phyloP scores from a whole-genome alignment of 1,139 yeast genomes.

The Diutina scorzettiae region DNA sequence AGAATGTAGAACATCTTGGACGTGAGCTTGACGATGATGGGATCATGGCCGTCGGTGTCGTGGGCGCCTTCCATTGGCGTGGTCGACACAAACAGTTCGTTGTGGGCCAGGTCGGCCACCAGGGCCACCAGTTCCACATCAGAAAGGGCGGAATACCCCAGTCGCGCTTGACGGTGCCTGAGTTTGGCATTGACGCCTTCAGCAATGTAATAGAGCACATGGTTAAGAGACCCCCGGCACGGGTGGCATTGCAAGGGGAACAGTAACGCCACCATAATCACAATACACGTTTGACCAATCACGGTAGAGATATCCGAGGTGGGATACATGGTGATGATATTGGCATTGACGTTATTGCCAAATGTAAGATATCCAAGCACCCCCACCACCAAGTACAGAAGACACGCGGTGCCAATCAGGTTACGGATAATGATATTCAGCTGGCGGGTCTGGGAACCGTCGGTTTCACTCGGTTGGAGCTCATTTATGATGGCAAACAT shows the following conservation, averaged over 20 bases:
- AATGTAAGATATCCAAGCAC: conserved; percentile 77
- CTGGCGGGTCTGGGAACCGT: conserved; percentile 39
- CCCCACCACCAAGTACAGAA: conserved; percentile 62
- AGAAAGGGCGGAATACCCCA: conserved; percentile 9
- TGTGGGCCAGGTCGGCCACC: conserved; percentile 8
- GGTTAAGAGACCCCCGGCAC: conserved; percentile 61
- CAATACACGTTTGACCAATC: conserved; percentile 60
- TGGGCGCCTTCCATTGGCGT: conserved; percentile 41
- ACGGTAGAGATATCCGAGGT: conserved; percentile 44
- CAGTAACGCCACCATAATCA: conserved; percentile 54
- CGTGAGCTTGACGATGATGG: conserved; percentile 41
- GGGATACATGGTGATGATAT: conserved; percentile 62
- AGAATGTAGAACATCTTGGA: conserved; percentile 45
- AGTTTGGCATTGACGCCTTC: conserved; percentile 15
- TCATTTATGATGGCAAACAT: conserved; percentile 88
- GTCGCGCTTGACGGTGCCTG: conserved; percentile 8
- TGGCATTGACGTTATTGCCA: conserved; percentile 62
- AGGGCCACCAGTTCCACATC: conserved; percentile 8
- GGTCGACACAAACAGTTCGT: conserved; percentile 29
- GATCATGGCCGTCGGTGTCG: conserved; percentile 38
- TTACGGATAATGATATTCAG: conserved; percentile 42
- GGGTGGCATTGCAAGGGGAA: conserved; percentile 74
- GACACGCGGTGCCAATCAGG: conserved; percentile 49
- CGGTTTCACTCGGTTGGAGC: conserved; percentile 18
- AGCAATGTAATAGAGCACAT: conserved; percentile 43